phyloP scores from a whole-genome alignment of 2,329 filamentous ascomycete species.

The Penicillium sp. region DNA sequence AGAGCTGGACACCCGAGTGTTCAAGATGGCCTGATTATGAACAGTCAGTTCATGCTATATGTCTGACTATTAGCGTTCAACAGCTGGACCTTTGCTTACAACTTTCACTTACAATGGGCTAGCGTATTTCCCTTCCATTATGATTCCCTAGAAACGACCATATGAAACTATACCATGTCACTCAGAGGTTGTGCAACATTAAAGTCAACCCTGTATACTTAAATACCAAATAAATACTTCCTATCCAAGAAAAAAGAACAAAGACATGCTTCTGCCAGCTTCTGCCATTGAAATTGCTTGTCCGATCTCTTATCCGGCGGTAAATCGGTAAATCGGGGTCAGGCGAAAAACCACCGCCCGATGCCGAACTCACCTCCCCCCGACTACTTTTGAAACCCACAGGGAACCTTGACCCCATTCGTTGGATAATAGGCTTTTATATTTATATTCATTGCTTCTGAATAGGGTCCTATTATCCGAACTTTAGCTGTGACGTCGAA shows the following conservation, averaged over 20 bases:
- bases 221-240: not conserved
- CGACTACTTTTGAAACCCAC: not conserved
- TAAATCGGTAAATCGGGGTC: slow-evolving; percentile 25
- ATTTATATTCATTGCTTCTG: slow-evolving; percentile 1
- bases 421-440: not conserved
- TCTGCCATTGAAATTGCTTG: not conserved
- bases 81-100: not conserved
- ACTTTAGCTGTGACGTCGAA: not conserved
- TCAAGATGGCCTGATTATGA: not conserved
- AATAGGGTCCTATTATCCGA: not conserved
- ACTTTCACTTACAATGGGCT: not conserved
- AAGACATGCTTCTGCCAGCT: not conserved
- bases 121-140: not conserved
- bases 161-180: not conserved
- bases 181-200: not conserved
- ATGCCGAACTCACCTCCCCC: slow-evolving; percentile 14
- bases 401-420: not conserved
- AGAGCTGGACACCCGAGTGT: not conserved
- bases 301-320: slow-evolving; percentile 26
- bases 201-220: not conserved
- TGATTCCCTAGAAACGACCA: slow-evolving; percentile 2
- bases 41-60: not conserved
- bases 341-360: slow-evolving; percentile 24
- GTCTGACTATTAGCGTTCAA: not conserved
- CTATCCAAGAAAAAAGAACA: not conserved